A percentile compares a stretch with the other conserved stretches of the same genome.
These are phyloP conservation scores for Penicillium sp. DNA, from an alignment of 2,329 filamentous ascomycete genomes.

Conservation along the genomic window DNA sequence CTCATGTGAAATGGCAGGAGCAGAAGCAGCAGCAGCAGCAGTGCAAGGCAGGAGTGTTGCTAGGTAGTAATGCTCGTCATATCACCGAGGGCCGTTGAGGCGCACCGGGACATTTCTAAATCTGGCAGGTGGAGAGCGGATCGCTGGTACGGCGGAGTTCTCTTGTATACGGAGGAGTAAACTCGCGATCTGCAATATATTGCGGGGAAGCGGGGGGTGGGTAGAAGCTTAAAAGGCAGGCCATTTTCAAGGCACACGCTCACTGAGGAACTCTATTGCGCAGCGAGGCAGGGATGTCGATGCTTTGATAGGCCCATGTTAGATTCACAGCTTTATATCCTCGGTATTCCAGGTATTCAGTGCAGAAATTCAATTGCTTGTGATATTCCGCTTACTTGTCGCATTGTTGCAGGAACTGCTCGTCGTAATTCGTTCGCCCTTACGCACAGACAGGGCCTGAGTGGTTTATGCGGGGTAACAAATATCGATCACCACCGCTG, in stretches of 20 bases:
- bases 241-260: background rate
- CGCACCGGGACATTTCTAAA: background rate
- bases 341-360: background rate
- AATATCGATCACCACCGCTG: background rate
- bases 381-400: background rate
- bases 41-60: background rate
- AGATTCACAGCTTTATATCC: background rate
- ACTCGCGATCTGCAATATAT: background rate
- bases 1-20: background rate
- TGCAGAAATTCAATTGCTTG: background rate
- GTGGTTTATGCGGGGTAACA: background rate
- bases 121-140: conserved; percentile 1
- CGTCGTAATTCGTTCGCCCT: background rate
- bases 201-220: background rate
- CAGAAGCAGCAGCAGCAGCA: no score
- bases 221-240: background rate
- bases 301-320: background rate
- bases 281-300: background rate
- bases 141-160: background rate
- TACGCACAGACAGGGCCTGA: background rate
- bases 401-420: background rate
- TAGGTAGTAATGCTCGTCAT: background rate
- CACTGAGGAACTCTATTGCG: background rate
- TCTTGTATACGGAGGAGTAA: no score
- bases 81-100: background rate